Evolutionary conservation across 768 basidiomycete species (phyloP).

Genomic region (Tylopilus subfusipes): DNA sequence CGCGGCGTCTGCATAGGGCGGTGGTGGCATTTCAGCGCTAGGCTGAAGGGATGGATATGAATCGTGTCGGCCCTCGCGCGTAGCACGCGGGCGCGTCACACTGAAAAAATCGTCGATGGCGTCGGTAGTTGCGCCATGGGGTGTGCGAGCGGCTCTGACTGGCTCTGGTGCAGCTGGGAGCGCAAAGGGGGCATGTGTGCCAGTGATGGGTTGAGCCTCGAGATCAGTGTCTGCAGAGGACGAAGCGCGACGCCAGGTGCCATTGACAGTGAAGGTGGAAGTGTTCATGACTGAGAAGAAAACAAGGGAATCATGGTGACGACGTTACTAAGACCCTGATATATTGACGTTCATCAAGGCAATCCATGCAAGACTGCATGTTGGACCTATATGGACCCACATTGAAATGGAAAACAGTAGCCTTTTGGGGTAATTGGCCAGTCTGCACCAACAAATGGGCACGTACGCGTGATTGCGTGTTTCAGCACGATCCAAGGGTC

Average conservation of each 20-base stretch:
- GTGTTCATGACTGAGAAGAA: slow-evolving; percentile 4
- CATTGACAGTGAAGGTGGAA: slow-evolving; percentile 6
- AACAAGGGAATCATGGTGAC: too few relatives aligned
- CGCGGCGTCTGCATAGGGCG: slow-evolving; percentile 31
- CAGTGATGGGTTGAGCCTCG: slow-evolving; percentile 14
- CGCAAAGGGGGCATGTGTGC: slow-evolving; percentile 1
- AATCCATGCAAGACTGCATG: too few relatives aligned
- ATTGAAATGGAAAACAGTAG: too few relatives aligned
- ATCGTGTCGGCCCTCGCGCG: slow-evolving; percentile 34
- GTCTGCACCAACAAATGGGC: too few relatives aligned
- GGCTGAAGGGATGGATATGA: not conserved
- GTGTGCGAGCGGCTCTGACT: slow-evolving; percentile 3
- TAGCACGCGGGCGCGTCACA: slow-evolving; percentile 19
- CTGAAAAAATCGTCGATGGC: slow-evolving; percentile 32
- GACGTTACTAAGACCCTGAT: not conserved
- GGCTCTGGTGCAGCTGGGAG: slow-evolving; percentile 8
- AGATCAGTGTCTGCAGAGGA: slow-evolving; percentile 6
- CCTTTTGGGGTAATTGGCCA: too few relatives aligned
- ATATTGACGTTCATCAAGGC: too few relatives aligned
- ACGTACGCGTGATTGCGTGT: too few relatives aligned
- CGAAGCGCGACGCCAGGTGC: slow-evolving; percentile 14
- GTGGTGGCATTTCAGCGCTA: slow-evolving; percentile 18
- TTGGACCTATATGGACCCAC: too few relatives aligned
- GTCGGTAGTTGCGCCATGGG: slow-evolving; percentile 1
- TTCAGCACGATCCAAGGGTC: too few relatives aligned